Evolutionary conservation across 2,329 filamentous ascomycete genomes (phyloP).

Genomic region (Hypoxylon sp.): DNA sequence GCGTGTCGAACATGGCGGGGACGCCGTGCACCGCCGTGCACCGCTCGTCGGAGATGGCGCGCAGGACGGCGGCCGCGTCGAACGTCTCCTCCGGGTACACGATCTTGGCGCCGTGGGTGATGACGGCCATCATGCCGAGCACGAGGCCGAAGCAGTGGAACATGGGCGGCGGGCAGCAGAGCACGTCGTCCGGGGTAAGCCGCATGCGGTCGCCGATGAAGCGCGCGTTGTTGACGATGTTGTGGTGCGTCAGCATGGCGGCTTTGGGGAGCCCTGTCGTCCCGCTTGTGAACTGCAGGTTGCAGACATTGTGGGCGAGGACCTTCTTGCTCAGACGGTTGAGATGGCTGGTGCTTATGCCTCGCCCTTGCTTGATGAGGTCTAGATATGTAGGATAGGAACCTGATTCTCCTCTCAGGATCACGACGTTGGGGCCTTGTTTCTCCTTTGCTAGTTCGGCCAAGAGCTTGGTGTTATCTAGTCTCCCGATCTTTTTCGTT

Average conservation of each 20-base stretch:
- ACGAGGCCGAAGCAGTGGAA: constrained; percentile 91
- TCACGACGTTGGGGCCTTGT: constrained; percentile 67
- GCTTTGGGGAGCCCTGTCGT: constrained; percentile 82
- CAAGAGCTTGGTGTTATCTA: constrained; percentile 75
- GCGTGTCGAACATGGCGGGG: constrained; percentile 85
- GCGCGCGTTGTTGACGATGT: constrained; percentile 75
- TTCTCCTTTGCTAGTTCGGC: constrained; percentile 64
- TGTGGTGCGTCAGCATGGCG: constrained; percentile 80
- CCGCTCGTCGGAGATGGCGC: constrained; percentile 75
- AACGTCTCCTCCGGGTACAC: constrained; percentile 84
- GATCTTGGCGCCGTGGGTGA: constrained; percentile 83
- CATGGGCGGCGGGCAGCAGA: constrained; percentile 86
- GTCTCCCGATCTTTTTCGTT: constrained; percentile 76
- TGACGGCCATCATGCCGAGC: constrained; percentile 78
- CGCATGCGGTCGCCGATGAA: constrained; percentile 83
- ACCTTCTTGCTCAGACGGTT: constrained; percentile 69
- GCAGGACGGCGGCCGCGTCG: constrained; percentile 75
- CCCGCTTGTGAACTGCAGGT: constrained; percentile 82
- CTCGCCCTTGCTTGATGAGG: constrained; percentile 67
- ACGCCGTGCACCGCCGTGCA: constrained; percentile 86
- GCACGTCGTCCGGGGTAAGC: constrained; percentile 74
- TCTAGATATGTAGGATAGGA: constrained; percentile 73
- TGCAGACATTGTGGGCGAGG: constrained; percentile 77
- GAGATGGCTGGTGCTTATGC: constrained; percentile 65
- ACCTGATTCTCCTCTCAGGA: constrained; percentile 69